Evolutionary conservation across 2,329 filamentous ascomycete genomes (phyloP), one percentile per base, ranked within the genome.

Genomic region (Dryadomyces sulphureus): DNA sequence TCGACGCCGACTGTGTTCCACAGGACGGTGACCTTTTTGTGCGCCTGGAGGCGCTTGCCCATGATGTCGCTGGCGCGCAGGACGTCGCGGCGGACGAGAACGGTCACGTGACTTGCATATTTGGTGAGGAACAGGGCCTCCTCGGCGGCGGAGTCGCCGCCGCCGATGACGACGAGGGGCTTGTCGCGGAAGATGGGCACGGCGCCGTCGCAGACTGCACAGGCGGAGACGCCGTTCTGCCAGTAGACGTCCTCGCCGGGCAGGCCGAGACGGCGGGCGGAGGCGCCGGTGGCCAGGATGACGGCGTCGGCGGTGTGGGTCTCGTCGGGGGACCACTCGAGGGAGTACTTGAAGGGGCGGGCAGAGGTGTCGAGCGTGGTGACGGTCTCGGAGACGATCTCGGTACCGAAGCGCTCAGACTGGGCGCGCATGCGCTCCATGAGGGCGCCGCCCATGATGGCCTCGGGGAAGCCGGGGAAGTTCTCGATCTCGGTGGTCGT

Each of bases 401-500:
- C 73, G 52, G 93, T 95, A 60, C 92, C 93, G 66, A 94, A 96
- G 50, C 81, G 81, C 65, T 83, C 78, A 49, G 88, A 94, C 67
- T 98, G 92, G 50, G 75, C 77, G 64, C 84, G 83, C 90, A 98
- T 96, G 63, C 81, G 77, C 55, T 95, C 90, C 92, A 98, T 98
- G 54, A 98, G 71, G 59, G 87, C 82, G 47, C 75, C 67, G 54
- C 92, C 92, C 66, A 87, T 84, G 62, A 98, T 88, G 52, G 82
- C 84, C 57, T 85, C 77, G 58, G 85, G 84, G 69, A 96, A 98
- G 41, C 92, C 92, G 22, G 92, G 92, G 67, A 83, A 98, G 75
- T 98, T 98, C 72, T 98, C 92, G 49, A 98, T 80, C 55, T 98
- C 93, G 58, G 94, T 96, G 46, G 92, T 98, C 22, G 93, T 98